Conservation (phyloP, 345 rosid species). For the Populus pruinosa region DNA sequence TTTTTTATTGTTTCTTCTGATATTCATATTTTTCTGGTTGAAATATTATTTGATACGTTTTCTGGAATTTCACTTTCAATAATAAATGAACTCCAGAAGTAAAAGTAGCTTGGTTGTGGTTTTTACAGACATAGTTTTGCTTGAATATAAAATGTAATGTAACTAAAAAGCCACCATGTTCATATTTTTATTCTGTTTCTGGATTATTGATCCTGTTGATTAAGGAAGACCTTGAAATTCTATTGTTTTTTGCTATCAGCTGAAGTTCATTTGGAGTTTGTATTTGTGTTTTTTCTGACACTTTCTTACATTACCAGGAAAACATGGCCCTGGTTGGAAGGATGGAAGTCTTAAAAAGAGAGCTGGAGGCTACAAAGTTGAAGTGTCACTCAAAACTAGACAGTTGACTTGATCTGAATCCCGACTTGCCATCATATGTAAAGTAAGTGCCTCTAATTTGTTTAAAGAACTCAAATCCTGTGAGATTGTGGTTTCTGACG, state of each 20-base stretch:
- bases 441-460: neutral
- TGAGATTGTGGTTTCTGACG: neutral
- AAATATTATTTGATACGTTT: neutral
- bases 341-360: constrained; percentile 17
- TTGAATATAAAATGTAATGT: neutral
- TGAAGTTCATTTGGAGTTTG: neutral
- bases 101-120: neutral
- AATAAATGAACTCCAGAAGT: neutral
- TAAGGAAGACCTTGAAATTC: neutral
- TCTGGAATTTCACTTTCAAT: neutral
- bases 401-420: constrained; percentile 1
- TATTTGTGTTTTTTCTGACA: neutral
- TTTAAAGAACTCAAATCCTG: neutral
- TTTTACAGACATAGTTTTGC: neutral
- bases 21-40: neutral
- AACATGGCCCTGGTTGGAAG: constrained; percentile 24
- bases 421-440: neutral
- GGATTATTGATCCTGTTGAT: neutral
- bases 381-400: constrained; percentile 17
- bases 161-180: neutral
- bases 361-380: constrained; percentile 13
- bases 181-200: neutral
- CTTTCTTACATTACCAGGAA: constrained; percentile 13
- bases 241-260: neutral
- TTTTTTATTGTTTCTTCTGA: neutral